These are phyloP conservation scores for Dothistroma pini DNA, from an alignment of 2,329 filamentous ascomycete species.

Conservation along the genomic window DNA sequence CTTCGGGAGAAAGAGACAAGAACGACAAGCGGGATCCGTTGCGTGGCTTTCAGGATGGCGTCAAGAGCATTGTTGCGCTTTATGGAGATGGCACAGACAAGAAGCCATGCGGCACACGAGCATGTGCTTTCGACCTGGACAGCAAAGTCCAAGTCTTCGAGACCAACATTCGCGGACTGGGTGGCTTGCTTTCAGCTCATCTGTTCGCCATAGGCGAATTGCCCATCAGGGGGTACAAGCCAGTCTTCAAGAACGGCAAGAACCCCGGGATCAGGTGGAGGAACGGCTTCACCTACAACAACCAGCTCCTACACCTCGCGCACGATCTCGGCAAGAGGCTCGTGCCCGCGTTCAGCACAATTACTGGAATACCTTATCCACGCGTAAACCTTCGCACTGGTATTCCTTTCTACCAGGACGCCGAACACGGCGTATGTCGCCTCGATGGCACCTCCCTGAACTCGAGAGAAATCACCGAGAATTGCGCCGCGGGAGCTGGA, in stretches of 20 bases:
- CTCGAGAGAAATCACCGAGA: constrained; percentile 77
- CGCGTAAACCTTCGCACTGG: constrained; percentile 87
- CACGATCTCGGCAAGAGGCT: constrained; percentile 79
- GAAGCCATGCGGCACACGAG: constrained; percentile 67
- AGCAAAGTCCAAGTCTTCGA: constrained; percentile 99
- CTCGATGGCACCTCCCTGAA: constrained; percentile 42
- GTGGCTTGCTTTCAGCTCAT: constrained; percentile 87
- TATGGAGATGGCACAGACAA: constrained; percentile 82
- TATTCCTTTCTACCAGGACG: constrained; percentile 77
- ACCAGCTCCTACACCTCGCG: constrained; percentile 85
- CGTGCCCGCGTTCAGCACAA: constrained; percentile 86
- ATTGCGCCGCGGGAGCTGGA: constrained; percentile 93
- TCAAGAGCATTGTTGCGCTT: constrained; percentile 69
- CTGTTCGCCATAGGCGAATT: constrained; percentile 88
- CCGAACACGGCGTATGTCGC: constrained; percentile 47
- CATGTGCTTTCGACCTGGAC: constrained; percentile 85
- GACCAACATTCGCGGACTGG: constrained; percentile 89
- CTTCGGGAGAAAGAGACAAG: constrained; percentile 60
- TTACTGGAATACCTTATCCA: constrained; percentile 89
- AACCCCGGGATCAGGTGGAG: constrained; percentile 41
- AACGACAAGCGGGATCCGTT: constrained; percentile 46
- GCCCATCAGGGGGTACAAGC: constrained; percentile 75
- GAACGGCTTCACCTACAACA: constrained; percentile 72
- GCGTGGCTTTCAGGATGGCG: constrained; percentile 70
- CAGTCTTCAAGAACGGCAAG: constrained; percentile 40